Percentiles rank a stretch among this genome's conserved stretches.
These are phyloP conservation scores for Pythium guiyangense DNA, from an alignment of 352 stramenopile genomes.

Conservation along the genomic window DNA sequence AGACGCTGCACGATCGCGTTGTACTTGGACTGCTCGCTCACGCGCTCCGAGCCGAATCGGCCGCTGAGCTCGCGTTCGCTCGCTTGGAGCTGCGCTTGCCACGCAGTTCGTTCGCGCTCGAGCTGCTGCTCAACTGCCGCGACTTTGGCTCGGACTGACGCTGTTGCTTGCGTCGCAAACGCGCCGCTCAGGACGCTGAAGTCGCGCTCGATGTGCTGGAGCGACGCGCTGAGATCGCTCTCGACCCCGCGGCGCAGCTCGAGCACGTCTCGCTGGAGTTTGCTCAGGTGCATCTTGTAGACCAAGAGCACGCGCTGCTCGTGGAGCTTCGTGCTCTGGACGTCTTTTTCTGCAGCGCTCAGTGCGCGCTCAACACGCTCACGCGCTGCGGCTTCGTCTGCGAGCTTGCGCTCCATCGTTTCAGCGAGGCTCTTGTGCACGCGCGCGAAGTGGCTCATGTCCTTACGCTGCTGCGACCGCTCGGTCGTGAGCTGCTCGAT, in stretches of 20 bases:
- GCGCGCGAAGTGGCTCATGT: conserved; percentile 54
- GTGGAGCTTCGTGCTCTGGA: conserved; percentile 16
- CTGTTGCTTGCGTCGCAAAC: conserved; percentile 22
- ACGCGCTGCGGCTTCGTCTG: conserved; percentile 27
- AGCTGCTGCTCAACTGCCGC: conserved; percentile 19
- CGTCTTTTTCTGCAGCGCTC: conserved; percentile 18
- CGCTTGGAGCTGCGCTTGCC: conserved; percentile 29
- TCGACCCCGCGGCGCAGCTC: conserved; percentile 26
- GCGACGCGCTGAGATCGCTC: conserved; percentile 28
- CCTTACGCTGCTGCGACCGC: conserved; percentile 39
- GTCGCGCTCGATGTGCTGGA: conserved; percentile 27
- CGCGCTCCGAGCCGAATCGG: conserved; percentile 32
- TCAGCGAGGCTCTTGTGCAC: conserved; percentile 67
- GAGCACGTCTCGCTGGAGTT: conserved; percentile 23
- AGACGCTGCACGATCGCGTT: conserved; percentile 36
- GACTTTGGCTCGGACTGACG: conserved; percentile 17
- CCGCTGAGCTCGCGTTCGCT: conserved; percentile 53
- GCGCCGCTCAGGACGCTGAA: conserved; percentile 13
- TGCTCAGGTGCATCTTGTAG: conserved; percentile 26
- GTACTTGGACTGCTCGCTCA: conserved; percentile 58
- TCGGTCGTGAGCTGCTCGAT: conserved; percentile 27
- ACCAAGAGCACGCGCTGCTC: conserved; percentile 20
- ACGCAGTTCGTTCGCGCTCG: conserved; percentile 38
- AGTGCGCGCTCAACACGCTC: conserved; percentile 16
- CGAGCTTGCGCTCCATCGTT: conserved; percentile 34